phyloP scores from a whole-genome alignment of 805 yeast species.

The Blastobotrys robertii region DNA sequence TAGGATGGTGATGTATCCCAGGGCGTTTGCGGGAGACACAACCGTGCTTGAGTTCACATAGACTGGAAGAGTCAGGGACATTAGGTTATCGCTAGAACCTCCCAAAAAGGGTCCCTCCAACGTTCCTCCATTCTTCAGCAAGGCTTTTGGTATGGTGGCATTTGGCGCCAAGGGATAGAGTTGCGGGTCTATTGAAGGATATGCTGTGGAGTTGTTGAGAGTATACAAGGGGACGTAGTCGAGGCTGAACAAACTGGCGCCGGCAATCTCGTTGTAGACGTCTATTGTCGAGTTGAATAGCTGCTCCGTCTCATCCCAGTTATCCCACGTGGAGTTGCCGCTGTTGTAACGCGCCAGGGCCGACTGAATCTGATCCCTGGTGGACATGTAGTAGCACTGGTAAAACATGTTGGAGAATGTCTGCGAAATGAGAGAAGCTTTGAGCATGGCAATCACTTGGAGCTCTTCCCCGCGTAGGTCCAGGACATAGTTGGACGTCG shows the following conservation, averaged over 20 bases:
- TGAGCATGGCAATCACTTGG: slow-evolving; percentile 69
- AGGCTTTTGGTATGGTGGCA: slow-evolving; percentile 35
- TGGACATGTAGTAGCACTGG: slow-evolving; percentile 57
- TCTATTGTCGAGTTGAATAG: slow-evolving; percentile 52
- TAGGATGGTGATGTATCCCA: slow-evolving; percentile 62
- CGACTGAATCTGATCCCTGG: slow-evolving; percentile 48
- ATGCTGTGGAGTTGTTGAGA: not conserved
- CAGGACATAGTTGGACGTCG: slow-evolving; percentile 38
- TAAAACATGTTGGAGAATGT: slow-evolving; percentile 52
- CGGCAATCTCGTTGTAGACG: slow-evolving; percentile 52
- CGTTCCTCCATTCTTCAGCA: slow-evolving; percentile 37
- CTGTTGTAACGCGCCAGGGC: slow-evolving; percentile 58
- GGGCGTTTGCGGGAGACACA: slow-evolving; percentile 46
- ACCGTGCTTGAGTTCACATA: slow-evolving; percentile 64
- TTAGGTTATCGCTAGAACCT: slow-evolving; percentile 35
- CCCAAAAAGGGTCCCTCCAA: slow-evolving; percentile 49
- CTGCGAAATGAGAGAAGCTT: slow-evolving; percentile 71
- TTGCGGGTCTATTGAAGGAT: slow-evolving; percentile 19
- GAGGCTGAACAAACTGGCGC: slow-evolving; percentile 62
- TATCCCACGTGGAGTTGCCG: slow-evolving; percentile 51
- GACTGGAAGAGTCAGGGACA: slow-evolving; percentile 74
- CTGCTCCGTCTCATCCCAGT: slow-evolving; percentile 38
- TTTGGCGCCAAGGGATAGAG: slow-evolving; percentile 42
- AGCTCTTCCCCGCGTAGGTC: slow-evolving; percentile 59
- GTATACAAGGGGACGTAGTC: slow-evolving; percentile 33